Percentiles rank a stretch among this genome's conserved stretches.
These are phyloP conservation scores for Hura crepitans DNA, from an alignment of 441 rosid genomes.

Conservation along the genomic window DNA sequence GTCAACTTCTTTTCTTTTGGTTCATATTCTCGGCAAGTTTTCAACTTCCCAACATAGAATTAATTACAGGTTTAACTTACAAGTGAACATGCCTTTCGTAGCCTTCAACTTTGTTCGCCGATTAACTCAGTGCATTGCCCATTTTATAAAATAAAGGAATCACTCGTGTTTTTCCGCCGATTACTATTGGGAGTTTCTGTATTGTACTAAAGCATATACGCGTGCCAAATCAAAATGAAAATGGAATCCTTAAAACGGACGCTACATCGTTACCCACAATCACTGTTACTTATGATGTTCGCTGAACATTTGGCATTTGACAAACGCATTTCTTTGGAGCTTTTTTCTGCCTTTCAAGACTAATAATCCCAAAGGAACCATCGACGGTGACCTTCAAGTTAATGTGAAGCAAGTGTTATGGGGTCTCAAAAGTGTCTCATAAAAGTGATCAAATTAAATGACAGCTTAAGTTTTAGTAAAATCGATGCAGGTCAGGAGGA, in stretches of 20 bases:
- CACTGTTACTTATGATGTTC: background rate
- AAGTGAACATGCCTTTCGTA: background rate
- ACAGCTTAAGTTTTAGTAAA: conserved; percentile 12
- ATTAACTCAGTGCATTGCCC: background rate
- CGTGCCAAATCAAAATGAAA: background rate
- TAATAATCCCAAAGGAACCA: background rate
- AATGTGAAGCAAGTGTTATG: conserved; percentile 5
- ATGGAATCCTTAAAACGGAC: background rate
- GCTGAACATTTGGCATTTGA: background rate
- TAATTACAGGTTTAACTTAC: background rate
- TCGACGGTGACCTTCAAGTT: conserved; percentile 1
- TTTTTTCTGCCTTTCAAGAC: conserved; percentile 20
- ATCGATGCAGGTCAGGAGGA: conserved; percentile 67
- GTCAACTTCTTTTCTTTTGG: too few species aligned
- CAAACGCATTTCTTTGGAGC: conserved; percentile 2
- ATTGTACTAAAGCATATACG: background rate
- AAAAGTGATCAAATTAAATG: conserved; percentile 8
- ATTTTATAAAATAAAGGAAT: background rate
- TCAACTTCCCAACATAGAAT: background rate
- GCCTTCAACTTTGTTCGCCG: background rate
- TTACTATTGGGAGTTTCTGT: background rate
- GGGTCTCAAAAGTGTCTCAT: conserved; percentile 15
- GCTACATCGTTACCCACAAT: background rate
- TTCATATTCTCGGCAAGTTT: background rate
- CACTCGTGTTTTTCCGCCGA: background rate